These are phyloP conservation scores for Leucoagaricus sp. DNA, from an alignment of 1,284 basidiomycete species.

Conservation along the genomic window DNA sequence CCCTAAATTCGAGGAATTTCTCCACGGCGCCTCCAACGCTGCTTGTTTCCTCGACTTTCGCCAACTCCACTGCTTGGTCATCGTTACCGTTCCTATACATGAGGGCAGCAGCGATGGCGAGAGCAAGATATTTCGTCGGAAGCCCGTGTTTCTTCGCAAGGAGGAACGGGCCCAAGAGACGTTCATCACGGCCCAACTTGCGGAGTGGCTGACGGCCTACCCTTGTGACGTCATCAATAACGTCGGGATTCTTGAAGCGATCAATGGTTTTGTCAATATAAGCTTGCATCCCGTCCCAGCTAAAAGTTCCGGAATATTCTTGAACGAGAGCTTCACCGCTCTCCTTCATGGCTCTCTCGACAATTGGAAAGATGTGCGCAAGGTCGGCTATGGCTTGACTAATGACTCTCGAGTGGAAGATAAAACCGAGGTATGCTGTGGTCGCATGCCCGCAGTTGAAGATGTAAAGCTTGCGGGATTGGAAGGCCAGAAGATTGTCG, in stretches of 20 bases:
- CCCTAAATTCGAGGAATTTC: conserved; percentile 2
- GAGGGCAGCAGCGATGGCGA: conserved; percentile 11
- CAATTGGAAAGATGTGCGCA: conserved; percentile 1
- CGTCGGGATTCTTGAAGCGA: conserved; percentile 9
- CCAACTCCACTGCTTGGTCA: conserved; percentile 9
- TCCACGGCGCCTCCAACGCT: conserved; percentile 1
- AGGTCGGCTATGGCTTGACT: conserved; percentile 3
- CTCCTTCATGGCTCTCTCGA: conserved; percentile 7
- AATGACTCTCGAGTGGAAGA: conserved; percentile 3
- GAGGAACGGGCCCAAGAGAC: conserved; percentile 9
- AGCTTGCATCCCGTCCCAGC: conserved; percentile 2
- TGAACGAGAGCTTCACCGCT: conserved; percentile 5
- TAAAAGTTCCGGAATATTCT: conserved; percentile 4
- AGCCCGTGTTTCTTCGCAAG: conserved; percentile 9
- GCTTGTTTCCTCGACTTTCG: neutral
- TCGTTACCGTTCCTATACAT: conserved; percentile 15
- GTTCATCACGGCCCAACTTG: conserved; percentile 6
- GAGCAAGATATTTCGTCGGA: conserved; percentile 4
- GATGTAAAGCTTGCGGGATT: conserved; percentile 12
- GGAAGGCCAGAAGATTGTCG: conserved; percentile 9
- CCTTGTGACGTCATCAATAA: conserved; percentile 7
- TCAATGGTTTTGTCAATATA: conserved; percentile 13
- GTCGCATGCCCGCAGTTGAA: conserved; percentile 13
- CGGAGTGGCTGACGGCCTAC: conserved; percentile 12
- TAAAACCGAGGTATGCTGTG: conserved; percentile 10